These are phyloP conservation scores for Pittosporum tobira DNA, from an alignment of 129 eudicot genomes.

Conservation along the genomic window DNA sequence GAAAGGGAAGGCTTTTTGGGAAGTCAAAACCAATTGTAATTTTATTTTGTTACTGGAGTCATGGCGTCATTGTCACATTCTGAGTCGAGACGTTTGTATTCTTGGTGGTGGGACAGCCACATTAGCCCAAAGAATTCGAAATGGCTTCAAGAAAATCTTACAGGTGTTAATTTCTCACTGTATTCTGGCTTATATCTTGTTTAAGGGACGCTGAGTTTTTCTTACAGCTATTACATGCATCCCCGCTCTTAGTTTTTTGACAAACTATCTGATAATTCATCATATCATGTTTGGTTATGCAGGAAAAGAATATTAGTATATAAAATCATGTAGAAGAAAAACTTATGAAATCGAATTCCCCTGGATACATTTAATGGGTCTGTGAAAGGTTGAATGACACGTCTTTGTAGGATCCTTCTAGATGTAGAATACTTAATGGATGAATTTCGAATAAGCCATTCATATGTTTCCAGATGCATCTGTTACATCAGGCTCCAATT, in stretches of 20 bases:
- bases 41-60: slow-evolving; percentile 41
- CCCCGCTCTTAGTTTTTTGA: no score
- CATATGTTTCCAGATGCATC: not conserved
- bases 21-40: slow-evolving; percentile 34
- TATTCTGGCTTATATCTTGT: not conserved
- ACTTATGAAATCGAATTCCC: no score
- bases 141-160: slow-evolving; percentile 98
- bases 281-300: no score
- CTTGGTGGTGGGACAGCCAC: slow-evolving; percentile 99
- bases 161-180: slow-evolving; percentile 38
- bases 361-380: no score
- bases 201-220: no score
- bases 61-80: slow-evolving; percentile 49
- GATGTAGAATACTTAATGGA: not conserved
- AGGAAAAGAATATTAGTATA: no score
- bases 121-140: slow-evolving; percentile 95
- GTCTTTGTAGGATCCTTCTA: no score
- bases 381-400: no score
- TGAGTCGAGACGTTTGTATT: slow-evolving; percentile 73
- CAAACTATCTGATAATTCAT: no score
- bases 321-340: no score
- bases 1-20: slow-evolving; percentile 17
- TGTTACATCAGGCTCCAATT: not conserved
- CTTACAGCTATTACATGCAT: no score
- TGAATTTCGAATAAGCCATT: not conserved